Conservation (phyloP, 768 basidiomycete species). For the Mycena leptocephala region DNA sequence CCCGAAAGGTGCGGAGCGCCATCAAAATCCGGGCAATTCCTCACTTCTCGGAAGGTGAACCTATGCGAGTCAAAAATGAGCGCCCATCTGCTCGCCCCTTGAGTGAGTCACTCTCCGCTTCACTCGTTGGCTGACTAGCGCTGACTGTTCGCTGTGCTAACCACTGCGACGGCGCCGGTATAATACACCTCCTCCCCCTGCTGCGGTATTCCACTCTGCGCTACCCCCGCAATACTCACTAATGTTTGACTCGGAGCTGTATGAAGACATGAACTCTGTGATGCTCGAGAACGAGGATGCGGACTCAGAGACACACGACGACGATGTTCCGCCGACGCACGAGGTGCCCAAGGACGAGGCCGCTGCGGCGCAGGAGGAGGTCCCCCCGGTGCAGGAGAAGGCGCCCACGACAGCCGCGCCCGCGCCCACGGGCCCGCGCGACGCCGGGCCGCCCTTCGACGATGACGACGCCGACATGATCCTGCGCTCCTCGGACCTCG, state of each 20-base stretch:
- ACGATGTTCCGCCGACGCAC: neutral
- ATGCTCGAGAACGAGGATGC: neutral
- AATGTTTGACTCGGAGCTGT: neutral
- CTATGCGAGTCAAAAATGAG: too few species aligned
- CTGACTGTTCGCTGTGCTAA: too few species aligned
- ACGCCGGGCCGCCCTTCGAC: neutral
- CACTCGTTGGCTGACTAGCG: neutral
- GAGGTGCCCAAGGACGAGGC: neutral
- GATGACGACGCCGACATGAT: constrained; percentile 1
- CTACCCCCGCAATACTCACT: neutral
- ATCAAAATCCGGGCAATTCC: too few species aligned
- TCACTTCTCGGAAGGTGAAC: too few species aligned
- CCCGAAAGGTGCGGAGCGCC: too few species aligned
- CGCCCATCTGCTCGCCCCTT: too few species aligned
- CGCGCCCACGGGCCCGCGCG: neutral
- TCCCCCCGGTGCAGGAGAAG: neutral
- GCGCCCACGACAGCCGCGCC: neutral
- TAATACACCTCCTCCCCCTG: neutral
- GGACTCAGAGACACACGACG: neutral
- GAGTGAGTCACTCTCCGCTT: neutral
- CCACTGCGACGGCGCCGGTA: neutral
- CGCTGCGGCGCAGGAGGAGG: neutral
- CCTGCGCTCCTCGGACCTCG: neutral
- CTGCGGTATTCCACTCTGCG: neutral
- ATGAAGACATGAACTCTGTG: neutral